These are phyloP conservation scores for Dorcoceras hygrometricum DNA, from an alignment of 257 asterid genomes.

Conservation along the genomic window DNA sequence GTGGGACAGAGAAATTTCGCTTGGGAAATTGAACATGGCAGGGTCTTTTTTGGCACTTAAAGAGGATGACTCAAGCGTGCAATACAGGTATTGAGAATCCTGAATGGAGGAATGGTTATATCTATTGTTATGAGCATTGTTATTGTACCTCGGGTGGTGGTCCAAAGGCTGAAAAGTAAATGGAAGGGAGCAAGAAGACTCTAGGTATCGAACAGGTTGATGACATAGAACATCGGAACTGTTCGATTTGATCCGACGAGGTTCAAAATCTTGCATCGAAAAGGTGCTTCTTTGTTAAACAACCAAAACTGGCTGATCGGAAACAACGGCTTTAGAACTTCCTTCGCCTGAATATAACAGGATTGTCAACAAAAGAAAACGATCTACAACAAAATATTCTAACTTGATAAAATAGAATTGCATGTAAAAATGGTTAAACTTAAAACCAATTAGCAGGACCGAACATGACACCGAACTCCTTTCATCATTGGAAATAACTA, in stretches of 20 bases:
- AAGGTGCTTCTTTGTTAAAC: not conserved
- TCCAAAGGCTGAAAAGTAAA: constrained; percentile 39
- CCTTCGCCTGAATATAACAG: not conserved
- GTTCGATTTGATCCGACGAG: constrained; percentile 32
- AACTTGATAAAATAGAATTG: not conserved
- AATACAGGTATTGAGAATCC: constrained; percentile 38
- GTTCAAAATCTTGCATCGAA: constrained; percentile 49
- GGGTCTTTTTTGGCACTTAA: constrained; percentile 26
- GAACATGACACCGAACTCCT: not conserved
- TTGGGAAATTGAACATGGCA: constrained; percentile 38
- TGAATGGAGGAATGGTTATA: constrained; percentile 33
- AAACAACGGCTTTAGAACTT: constrained; percentile 2
- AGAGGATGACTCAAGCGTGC: constrained; percentile 72
- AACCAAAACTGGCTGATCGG: not conserved
- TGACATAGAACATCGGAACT: constrained; percentile 48
- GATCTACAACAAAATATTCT: not conserved
- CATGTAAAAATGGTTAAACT: not conserved
- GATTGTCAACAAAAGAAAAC: not conserved
- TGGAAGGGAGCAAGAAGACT: constrained; percentile 37
- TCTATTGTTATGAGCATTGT: constrained; percentile 15
- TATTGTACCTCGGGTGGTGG: constrained; percentile 32
- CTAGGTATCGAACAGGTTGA: constrained; percentile 46
- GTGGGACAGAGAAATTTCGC: constrained; percentile 47
- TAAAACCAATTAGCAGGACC: not conserved
- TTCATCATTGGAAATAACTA: not conserved